These are phyloP conservation scores for Pseudoturritis turrita DNA, from an alignment of 345 rosid species.

Conservation along the genomic window DNA sequence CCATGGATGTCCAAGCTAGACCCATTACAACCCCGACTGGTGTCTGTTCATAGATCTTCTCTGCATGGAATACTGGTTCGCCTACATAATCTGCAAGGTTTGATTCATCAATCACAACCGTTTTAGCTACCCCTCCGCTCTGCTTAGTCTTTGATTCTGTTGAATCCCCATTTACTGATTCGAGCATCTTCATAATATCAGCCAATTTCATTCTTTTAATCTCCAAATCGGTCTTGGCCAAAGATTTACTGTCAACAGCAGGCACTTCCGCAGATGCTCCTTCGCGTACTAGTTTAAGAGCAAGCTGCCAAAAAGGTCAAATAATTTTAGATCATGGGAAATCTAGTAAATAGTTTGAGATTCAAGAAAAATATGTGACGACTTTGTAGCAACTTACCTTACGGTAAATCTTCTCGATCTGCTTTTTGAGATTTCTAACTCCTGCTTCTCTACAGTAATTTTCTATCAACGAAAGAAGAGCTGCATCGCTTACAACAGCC, in stretches of 20 bases:
- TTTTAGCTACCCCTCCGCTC: constrained; percentile 5
- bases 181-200: not conserved
- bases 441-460: constrained; percentile 94
- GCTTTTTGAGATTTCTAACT: constrained; percentile 87
- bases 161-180: not conserved
- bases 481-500: constrained; percentile 80
- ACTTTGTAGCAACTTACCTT: constrained; percentile 42
- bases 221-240: constrained; percentile 5
- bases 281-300: constrained; percentile 67
- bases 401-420: constrained; percentile 84
- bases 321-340: not conserved
- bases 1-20: constrained; percentile 89
- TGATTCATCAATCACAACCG: constrained; percentile 46
- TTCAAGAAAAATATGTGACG: not conserved
- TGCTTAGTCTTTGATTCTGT: constrained; percentile 34
- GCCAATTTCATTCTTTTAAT: not conserved
- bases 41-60: constrained; percentile 65
- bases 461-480: constrained; percentile 72
- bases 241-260: constrained; percentile 17
- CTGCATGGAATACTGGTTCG: constrained; percentile 69
- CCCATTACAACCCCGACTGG: constrained; percentile 93
- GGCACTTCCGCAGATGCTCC: constrained; percentile 38
- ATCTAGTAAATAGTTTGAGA: not conserved
- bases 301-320: constrained; percentile 44
- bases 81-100: constrained; percentile 73